Evolutionary conservation across 371 early-diverging fungal genomes (phyloP), one percentile per base, ranked within the genome.

Genomic region (Apophysomyces ossiformis): DNA sequence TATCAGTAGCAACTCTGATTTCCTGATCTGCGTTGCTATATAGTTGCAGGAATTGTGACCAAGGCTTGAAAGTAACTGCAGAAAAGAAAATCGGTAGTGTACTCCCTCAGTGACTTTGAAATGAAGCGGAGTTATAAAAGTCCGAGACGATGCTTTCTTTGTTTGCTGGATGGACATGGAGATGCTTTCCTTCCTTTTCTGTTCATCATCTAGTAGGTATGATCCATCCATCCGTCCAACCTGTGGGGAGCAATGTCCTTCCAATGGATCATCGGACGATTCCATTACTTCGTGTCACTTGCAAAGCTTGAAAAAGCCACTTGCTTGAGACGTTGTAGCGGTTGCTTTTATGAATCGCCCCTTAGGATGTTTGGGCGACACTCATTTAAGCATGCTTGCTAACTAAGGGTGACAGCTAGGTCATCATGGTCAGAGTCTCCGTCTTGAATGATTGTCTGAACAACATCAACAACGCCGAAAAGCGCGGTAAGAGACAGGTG

Each of bases 401-500:
- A 62, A 62, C 54, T 32, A 45, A 50, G 37, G 45, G 54, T 50
- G 54, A 50, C 54, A 21, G 5, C 54, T 50, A 50, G 54, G 54
- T 50, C 54, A 50, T 21, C 54, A 50, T 50, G 54, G 54, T 50
- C 38, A 50, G 38, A 38, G 70, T 72, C 57, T 76, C 76, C 50
- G 76, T 76, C 50, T 65, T 72, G 85, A 91, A 91, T 90, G 96
- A 96, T 85, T 93, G 94, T 87, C 88, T 97, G 71, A 98, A 95
- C 90, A 90, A 89, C 88, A 99, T 99, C 85, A 93, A 92, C 92
- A 99, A 99, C 81, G 66, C 68, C 43, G 68, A 68, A 54, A 65
- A 64, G 44, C 70, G 73, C 58, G 98, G 97, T 69, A 97, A 96
- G 90, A 91, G 97, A 74, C 96, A 98, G 85, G 97, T 99, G 61